A percentile compares a stretch with the other conserved stretches of the same genome.
Evolutionary conservation across 169 alveolate species (phyloP).

Genomic region (Babesia bovis): DNA sequence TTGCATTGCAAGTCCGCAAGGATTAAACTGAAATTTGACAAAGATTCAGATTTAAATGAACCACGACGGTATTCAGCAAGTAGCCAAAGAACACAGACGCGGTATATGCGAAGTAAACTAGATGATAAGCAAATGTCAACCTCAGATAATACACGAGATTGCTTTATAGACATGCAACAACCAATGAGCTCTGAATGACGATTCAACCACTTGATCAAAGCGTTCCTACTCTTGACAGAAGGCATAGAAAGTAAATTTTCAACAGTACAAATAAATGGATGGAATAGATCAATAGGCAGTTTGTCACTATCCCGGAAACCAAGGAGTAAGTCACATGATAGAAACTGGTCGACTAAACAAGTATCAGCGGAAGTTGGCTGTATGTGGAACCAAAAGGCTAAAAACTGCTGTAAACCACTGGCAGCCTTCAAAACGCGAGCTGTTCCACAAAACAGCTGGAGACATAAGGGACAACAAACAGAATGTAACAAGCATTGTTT

Average conservation of each 20-base stretch:
- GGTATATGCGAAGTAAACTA: conserved; percentile 47
- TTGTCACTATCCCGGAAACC: not conserved
- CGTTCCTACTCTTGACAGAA: conserved; percentile 46
- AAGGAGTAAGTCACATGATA: conserved; percentile 40
- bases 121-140: conserved; percentile 16
- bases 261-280: conserved; percentile 40
- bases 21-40: conserved; percentile 47
- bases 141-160: not conserved
- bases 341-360: conserved; percentile 44
- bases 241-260: conserved; percentile 46
- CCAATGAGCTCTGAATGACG: conserved; percentile 42
- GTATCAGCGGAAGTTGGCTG: conserved; percentile 31
- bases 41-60: conserved; percentile 8
- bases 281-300: conserved; percentile 23
- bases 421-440: conserved; percentile 38
- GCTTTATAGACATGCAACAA: not conserved
- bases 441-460: conserved; percentile 36
- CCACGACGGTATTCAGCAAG: conserved; percentile 45
- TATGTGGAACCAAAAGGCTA: conserved; percentile 54
- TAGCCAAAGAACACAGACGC: conserved; percentile 39
- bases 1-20: conserved; percentile 62
- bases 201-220: conserved; percentile 53
- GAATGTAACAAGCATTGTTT: conserved; percentile 42
- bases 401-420: conserved; percentile 54
- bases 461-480: conserved; percentile 39